Percentiles rank a stretch among this genome's conserved stretches.
phyloP scores from a whole-genome alignment of 2,329 filamentous ascomycete genomes.

The Neofusicoccum laricinum region DNA sequence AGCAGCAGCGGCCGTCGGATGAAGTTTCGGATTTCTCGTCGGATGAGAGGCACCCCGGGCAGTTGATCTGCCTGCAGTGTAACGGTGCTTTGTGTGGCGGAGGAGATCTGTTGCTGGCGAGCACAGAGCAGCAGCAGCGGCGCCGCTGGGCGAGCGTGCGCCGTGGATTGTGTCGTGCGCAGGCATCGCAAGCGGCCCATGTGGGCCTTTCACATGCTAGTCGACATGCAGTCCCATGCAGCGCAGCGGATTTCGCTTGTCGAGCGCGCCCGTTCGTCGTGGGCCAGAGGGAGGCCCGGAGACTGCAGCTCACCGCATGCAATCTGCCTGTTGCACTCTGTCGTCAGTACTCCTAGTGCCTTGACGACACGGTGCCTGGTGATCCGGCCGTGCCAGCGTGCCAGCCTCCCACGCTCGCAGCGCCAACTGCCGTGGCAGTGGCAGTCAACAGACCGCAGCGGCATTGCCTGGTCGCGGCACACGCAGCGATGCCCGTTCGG shows the following conservation, averaged over 20 bases:
- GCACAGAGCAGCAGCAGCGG: background rate
- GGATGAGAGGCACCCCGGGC: background rate
- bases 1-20: background rate
- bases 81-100: background rate
- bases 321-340: constrained; percentile 7
- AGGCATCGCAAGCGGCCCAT: background rate
- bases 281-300: background rate
- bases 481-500: constrained; percentile 2
- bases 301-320: constrained; percentile 1
- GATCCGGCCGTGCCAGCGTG: background rate
- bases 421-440: background rate
- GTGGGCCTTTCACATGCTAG: constrained; percentile 13
- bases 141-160: background rate
- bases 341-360: background rate
- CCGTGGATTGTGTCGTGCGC: background rate
- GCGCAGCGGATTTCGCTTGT: constrained; percentile 7
- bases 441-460: background rate
- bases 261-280: background rate
- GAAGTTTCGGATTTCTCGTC: background rate
- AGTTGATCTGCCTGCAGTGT: constrained; percentile 8
- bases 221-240: background rate
- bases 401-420: background rate
- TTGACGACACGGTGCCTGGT: constrained; percentile 2
- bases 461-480: background rate
- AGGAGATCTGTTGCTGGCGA: constrained; percentile 4